phyloP scores from a whole-genome alignment of 192 early-diverging fungal genomes.

The Gigaspora rosea region DNA sequence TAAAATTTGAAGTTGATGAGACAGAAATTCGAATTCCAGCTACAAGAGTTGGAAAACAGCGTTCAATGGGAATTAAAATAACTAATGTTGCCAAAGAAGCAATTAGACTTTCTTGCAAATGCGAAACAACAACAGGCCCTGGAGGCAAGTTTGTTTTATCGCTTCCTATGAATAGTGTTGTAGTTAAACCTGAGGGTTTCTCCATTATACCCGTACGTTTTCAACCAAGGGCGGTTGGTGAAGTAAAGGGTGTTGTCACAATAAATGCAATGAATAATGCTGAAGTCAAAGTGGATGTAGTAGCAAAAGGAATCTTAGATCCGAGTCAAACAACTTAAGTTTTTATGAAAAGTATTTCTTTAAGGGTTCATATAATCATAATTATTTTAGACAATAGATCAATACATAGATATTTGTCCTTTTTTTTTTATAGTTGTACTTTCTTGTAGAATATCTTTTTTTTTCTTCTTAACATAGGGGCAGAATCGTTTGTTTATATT shows the following conservation, averaged over 20 bases:
- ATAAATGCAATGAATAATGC: constrained; percentile 1
- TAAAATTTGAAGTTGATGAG: constrained; percentile 19
- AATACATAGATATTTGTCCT: too few relatives aligned
- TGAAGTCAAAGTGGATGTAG: constrained; percentile 12
- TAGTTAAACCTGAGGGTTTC: constrained; percentile 5
- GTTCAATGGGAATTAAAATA: constrained; percentile 22
- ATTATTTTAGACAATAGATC: too few relatives aligned
- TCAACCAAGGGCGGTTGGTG: constrained; percentile 14
- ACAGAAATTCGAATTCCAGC: not conserved
- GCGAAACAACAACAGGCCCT: constrained; percentile 8
- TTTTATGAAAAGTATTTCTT: too few relatives aligned
- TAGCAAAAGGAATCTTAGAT: constrained; percentile 11
- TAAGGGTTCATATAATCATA: too few relatives aligned
- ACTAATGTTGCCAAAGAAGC: constrained; percentile 1
- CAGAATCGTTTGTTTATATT: too few relatives aligned
- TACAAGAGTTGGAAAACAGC: constrained; percentile 15
- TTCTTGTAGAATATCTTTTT: too few relatives aligned
- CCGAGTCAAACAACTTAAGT: too few relatives aligned
- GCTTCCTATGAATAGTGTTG: constrained; percentile 18
- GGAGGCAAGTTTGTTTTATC: constrained; percentile 19
- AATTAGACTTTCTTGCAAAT: constrained; percentile 17
- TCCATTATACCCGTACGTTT: constrained; percentile 13
- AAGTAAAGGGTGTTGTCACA: constrained; percentile 17
- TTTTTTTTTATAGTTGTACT: too few relatives aligned
- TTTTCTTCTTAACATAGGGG: too few relatives aligned